Evolutionary conservation across 2,329 filamentous ascomycete genomes (phyloP).

Genomic region (Colletotrichum eleusines): DNA sequence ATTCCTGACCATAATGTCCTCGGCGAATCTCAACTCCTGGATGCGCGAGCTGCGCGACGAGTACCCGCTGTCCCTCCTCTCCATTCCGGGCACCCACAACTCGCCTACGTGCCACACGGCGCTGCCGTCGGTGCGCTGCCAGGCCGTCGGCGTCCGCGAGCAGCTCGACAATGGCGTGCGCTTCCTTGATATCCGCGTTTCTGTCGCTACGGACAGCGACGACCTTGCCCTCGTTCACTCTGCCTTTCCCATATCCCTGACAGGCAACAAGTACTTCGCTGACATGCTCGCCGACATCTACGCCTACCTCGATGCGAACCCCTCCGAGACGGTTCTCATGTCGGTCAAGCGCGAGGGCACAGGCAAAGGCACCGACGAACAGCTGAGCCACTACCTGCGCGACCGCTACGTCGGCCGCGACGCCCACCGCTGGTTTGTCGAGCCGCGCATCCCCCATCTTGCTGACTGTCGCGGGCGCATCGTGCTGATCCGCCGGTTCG

Average conservation of each 20-base stretch:
- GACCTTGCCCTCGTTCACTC: constrained; percentile 87
- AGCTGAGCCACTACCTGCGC: constrained; percentile 80
- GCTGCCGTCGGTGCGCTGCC: constrained; percentile 92
- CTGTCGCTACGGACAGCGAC: constrained; percentile 66
- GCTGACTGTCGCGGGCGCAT: constrained; percentile 85
- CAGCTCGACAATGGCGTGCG: constrained; percentile 93
- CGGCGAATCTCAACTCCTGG: constrained; percentile 78
- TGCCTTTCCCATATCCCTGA: constrained; percentile 88
- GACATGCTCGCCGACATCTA: constrained; percentile 79
- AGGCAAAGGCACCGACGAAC: constrained; percentile 81
- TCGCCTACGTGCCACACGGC: constrained; percentile 87
- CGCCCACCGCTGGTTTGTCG: constrained; percentile 78
- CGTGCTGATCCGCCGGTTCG: constrained; percentile 86
- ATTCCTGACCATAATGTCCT: constrained; percentile 76
- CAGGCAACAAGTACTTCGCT: constrained; percentile 82
- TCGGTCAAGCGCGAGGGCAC: constrained; percentile 92
- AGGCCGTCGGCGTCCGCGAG: constrained; percentile 79
- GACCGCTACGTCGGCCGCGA: constrained; percentile 74
- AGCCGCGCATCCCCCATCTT: constrained; percentile 80
- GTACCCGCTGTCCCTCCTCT: constrained; percentile 81
- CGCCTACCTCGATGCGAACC: constrained; percentile 81
- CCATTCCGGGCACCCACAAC: constrained; percentile 96
- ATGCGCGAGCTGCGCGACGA: constrained; percentile 82
- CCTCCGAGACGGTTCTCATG: constrained; percentile 85
- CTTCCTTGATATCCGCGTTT: constrained; percentile 91